Base-by-base conservation (phyloP, 495 filamentous ascomycete genomes). In the Podospora pseudoanserina region DNA sequence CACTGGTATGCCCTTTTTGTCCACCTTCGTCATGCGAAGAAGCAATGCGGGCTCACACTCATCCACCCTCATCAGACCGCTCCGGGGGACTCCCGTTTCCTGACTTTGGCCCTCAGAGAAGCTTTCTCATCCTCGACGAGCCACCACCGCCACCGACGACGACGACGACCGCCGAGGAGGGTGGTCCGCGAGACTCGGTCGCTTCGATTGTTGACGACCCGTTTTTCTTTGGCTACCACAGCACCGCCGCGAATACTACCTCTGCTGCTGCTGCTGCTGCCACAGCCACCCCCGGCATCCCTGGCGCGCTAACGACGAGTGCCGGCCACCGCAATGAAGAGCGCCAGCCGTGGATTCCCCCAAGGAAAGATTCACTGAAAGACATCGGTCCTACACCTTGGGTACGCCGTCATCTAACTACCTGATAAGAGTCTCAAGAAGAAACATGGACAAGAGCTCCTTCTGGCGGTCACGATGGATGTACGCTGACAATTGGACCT, bases 121-220 rank as follows among this genome's bases (percentile, higher is more conserved):
- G 69, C 60, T 77, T 77, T 32, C 64, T 79, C 60, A 69, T 78
- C 32, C 23, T 27, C 61, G 63, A 69, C 23, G 23, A 23, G 1
- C 23, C 23, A 23, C 23, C 23, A 23, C 23, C 23, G 23, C 23
- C 23, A 23, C 23, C 23, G 23, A 23, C 23, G 23, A 23, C 23
- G 23, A 78, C 77, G 74, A 73, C 34, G 34, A 73, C 61, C 66
- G 53, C 70, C 67, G 27, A 60, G 16, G 26, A 23, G 15, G 6
- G 65, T 65, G 74, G 69, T 67, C 54, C 65, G 63, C 79, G 82
- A 54, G 82, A 81, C 65, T 83, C 82, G 30, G 71, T 82, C 58
- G 63, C 73, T 26, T 83, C 80, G 44, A 80, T 82, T 59, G 74
- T 78, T 69, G 79, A 83, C 74, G 82, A 83, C 62, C 79, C 81